A percentile compares a stretch with the other conserved stretches of the same genome.
Conservation (phyloP, 2,329 filamentous ascomycete species). For the Cordyceps tenuipes region DNA sequence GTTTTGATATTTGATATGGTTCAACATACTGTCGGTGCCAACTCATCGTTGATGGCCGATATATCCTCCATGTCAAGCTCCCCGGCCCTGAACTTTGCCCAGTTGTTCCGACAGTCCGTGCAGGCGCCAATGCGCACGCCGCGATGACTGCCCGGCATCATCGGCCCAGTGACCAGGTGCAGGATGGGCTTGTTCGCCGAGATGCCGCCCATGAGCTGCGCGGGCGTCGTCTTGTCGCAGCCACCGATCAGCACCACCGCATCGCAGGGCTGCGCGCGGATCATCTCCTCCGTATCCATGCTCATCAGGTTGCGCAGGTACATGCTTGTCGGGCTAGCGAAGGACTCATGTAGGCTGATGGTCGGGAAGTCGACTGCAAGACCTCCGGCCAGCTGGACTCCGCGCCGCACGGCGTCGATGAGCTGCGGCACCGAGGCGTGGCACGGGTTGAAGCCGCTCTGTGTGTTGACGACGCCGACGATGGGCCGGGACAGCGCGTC, state of each 20-base stretch:
- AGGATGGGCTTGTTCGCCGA: slow-evolving; percentile 65
- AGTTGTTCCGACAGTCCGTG: slow-evolving; percentile 67
- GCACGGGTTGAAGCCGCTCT: slow-evolving; percentile 66
- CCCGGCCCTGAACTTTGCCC: slow-evolving; percentile 60
- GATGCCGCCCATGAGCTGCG: slow-evolving; percentile 67
- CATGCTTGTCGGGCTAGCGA: slow-evolving; percentile 66
- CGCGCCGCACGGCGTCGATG: slow-evolving; percentile 61
- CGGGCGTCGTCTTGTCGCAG: slow-evolving; percentile 67
- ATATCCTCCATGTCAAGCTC: slow-evolving; percentile 66
- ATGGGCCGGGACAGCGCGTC: slow-evolving; percentile 63
- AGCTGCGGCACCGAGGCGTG: slow-evolving; percentile 65
- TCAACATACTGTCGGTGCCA: slow-evolving; percentile 55
- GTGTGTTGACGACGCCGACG: slow-evolving; percentile 67
- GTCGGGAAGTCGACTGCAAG: slow-evolving; percentile 66
- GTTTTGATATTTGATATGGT: too few relatives aligned
- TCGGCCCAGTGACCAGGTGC: slow-evolving; percentile 62
- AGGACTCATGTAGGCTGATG: slow-evolving; percentile 62
- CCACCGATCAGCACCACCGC: slow-evolving; percentile 60
- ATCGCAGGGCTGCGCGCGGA: slow-evolving; percentile 62
- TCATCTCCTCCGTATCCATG: slow-evolving; percentile 76
- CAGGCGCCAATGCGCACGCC: slow-evolving; percentile 62
- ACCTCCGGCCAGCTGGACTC: slow-evolving; percentile 58
- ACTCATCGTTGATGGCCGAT: slow-evolving; percentile 59
- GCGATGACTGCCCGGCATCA: slow-evolving; percentile 63
- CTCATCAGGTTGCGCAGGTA: slow-evolving; percentile 67